These are phyloP conservation scores for Fistulinella staudtii DNA, from an alignment of 1,284 basidiomycete genomes.

Conservation along the genomic window DNA sequence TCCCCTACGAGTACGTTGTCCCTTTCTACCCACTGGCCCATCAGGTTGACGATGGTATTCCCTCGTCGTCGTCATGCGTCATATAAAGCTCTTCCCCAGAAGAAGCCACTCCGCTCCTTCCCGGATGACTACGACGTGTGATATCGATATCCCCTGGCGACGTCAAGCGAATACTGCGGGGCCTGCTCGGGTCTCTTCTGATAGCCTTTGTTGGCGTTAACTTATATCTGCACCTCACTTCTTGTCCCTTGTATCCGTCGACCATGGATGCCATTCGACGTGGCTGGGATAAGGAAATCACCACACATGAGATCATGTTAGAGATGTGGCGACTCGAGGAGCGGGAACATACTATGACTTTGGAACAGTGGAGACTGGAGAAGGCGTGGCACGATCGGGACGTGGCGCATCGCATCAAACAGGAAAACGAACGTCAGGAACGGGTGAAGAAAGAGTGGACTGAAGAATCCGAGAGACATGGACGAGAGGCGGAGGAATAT, in stretches of 20 bases:
- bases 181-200: not conserved
- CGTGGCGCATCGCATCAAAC: constrained; percentile 6
- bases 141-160: not conserved
- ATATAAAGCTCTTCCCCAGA: too few relatives aligned
- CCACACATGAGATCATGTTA: not conserved
- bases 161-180: not conserved
- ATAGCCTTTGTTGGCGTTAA: not conserved
- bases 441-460: constrained; percentile 9
- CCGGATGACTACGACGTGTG: not conserved
- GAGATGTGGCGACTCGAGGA: constrained; percentile 12
- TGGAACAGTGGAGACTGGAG: constrained; percentile 13
- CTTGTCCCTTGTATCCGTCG: constrained; percentile 14
- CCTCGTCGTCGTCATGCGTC: too few relatives aligned
- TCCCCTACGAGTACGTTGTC: too few relatives aligned
- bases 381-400: constrained; percentile 14
- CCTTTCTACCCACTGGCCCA: too few relatives aligned
- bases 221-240: constrained; percentile 6
- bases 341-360: not conserved
- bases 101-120: constrained; percentile 9
- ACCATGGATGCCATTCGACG: constrained; percentile 10
- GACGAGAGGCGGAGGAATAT: constrained; percentile 7
- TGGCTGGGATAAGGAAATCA: constrained; percentile 11
- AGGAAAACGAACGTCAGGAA: constrained; percentile 16
- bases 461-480: constrained; percentile 4
- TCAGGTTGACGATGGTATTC: too few relatives aligned